Evolutionary conservation across 495 filamentous ascomycete genomes (phyloP).

Genomic region (Cairneyella variabilis): DNA sequence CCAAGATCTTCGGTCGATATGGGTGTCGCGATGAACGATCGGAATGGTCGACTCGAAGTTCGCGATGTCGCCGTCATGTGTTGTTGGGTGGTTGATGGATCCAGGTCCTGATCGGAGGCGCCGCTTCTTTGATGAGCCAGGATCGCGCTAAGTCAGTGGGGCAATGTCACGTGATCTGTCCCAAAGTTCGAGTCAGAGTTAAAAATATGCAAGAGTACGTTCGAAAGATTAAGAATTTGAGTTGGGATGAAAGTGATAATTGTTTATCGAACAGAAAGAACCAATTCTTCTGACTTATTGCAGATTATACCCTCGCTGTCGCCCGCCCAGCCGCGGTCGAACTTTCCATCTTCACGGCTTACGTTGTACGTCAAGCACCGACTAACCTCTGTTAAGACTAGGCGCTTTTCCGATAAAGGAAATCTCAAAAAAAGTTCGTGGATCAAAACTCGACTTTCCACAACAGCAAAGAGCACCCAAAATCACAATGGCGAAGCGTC

Average conservation of each 20-base stretch:
- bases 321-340: too few species aligned
- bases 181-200: too few species aligned
- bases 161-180: slow-evolving; percentile 2
- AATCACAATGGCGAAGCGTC: slow-evolving; percentile 26
- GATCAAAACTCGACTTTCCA: not conserved
- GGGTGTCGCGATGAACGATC: slow-evolving; percentile 2
- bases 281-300: too few species aligned
- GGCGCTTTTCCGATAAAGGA: slow-evolving; percentile 3
- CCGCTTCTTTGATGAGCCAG: slow-evolving; percentile 12
- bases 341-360: too few species aligned
- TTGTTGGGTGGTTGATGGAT: slow-evolving; percentile 4
- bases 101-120: slow-evolving; percentile 5
- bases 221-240: too few species aligned
- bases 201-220: too few species aligned
- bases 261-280: too few species aligned
- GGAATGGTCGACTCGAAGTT: not conserved
- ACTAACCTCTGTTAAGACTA: not conserved
- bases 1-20: slow-evolving; percentile 1
- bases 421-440: slow-evolving; percentile 1
- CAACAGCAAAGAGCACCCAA: not conserved
- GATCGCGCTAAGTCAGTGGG: slow-evolving; percentile 7
- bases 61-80: slow-evolving; percentile 18
- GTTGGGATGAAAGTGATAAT: too few species aligned
- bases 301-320: too few species aligned
- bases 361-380: too few species aligned